These are phyloP conservation scores for Aegilops speltoides DNA, from an alignment of 176 grass and related monocot species.

Conservation along the genomic window DNA sequence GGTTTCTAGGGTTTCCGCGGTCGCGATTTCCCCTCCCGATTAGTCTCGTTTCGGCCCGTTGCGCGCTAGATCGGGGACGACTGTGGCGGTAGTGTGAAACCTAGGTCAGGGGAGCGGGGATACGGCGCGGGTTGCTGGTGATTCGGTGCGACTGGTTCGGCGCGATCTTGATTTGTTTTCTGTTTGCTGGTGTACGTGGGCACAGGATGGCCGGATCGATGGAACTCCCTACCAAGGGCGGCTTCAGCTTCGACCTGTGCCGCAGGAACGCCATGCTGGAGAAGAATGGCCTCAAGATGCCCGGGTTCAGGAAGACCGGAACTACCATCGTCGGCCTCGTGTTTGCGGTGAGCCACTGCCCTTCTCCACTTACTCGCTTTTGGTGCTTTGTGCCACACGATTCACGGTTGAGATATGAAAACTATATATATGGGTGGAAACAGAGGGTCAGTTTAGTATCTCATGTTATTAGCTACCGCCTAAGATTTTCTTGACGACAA, in stretches of 20 bases:
- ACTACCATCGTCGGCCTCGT: conserved; percentile 95
- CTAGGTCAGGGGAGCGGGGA: background rate
- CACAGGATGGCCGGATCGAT: conserved; percentile 60
- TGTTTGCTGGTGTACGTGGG: background rate
- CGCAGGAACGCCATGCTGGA: conserved; percentile 65
- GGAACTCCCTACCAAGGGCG: conserved; percentile 77
- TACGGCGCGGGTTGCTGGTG: background rate
- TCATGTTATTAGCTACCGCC: no score
- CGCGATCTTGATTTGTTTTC: background rate
- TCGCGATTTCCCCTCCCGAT: background rate
- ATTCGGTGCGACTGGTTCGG: background rate
- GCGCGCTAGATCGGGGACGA: background rate
- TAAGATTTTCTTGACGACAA: no score
- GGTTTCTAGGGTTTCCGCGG: background rate
- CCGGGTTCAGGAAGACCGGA: conserved; percentile 76
- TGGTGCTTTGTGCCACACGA: background rate
- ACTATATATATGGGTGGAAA: background rate
- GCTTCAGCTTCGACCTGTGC: conserved; percentile 82
- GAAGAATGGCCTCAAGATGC: conserved; percentile 62
- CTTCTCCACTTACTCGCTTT: background rate
- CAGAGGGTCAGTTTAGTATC: no score
- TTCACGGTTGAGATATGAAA: background rate
- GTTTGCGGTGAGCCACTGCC: conserved; percentile 48
- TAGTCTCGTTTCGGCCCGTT: background rate
- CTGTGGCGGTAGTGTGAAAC: background rate